Evolutionary conservation across 225 moss, liverwort and hornwort genomes (phyloP).

Genomic region (Rhytidiadelphus loreus): DNA sequence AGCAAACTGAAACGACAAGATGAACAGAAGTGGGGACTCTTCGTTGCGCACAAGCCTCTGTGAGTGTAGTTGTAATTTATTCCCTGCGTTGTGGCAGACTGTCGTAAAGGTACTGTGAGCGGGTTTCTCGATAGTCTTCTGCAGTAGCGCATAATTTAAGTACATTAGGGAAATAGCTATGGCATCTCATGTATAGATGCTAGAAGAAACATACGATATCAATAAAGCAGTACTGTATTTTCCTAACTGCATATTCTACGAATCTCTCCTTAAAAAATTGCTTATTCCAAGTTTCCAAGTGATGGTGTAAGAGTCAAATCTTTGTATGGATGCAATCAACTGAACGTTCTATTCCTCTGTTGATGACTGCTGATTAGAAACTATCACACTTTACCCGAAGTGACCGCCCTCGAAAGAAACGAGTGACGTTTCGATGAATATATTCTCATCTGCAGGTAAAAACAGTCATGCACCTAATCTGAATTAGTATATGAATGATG

Average conservation of each 20-base stretch:
- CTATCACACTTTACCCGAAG: not conserved
- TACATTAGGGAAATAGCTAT: not conserved
- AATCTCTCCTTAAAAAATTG: not conserved
- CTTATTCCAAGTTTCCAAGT: not conserved
- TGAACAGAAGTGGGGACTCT: conserved; percentile 95
- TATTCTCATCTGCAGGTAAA: not conserved
- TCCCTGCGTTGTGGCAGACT: not conserved
- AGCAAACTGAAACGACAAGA: conserved; percentile 66
- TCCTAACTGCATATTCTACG: not conserved
- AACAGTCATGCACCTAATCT: not conserved
- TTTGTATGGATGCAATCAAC: not conserved
- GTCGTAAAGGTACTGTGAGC: not conserved
- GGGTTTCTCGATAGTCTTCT: not conserved
- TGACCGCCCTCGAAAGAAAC: not conserved
- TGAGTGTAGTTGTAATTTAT: not conserved
- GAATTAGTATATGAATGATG: not conserved
- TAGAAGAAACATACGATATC: not conserved
- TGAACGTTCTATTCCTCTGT: not conserved
- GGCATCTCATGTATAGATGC: not conserved
- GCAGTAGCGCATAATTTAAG: not conserved
- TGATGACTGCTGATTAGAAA: not conserved
- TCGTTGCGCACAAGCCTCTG: conserved; percentile 25
- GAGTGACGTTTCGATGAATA: not conserved
- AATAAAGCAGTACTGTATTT: not conserved
- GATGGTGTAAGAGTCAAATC: too few species aligned